These are phyloP conservation scores for Diaporthe australafricana DNA, from an alignment of 2,329 filamentous ascomycete species.

Conservation along the genomic window DNA sequence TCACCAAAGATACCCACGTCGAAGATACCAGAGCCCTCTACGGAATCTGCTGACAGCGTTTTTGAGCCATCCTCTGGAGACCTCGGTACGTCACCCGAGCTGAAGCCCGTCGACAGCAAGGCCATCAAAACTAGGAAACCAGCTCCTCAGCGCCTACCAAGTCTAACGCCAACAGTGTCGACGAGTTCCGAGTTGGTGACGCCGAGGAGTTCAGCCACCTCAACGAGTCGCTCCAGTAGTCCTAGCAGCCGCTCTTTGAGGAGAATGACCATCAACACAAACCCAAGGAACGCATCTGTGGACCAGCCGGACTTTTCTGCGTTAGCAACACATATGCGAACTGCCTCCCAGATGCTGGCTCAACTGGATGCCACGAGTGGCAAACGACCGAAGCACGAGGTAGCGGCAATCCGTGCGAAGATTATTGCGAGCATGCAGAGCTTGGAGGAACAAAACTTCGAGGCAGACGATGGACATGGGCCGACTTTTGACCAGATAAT, in stretches of 20 bases:
- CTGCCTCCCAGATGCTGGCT: conserved; percentile 87
- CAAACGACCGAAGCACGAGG: conserved; percentile 83
- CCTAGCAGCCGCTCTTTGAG: conserved; percentile 64
- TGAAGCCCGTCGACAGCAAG: conserved; percentile 64
- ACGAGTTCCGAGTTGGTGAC: conserved; percentile 69
- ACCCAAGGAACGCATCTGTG: conserved; percentile 63
- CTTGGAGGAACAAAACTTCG: conserved; percentile 86
- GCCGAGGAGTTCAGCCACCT: conserved; percentile 76
- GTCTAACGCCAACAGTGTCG: conserved; percentile 70
- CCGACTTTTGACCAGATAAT: conserved; percentile 88
- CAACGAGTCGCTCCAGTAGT: conserved; percentile 75
- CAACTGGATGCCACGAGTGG: conserved; percentile 84
- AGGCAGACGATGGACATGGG: conserved; percentile 76
- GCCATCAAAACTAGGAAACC: conserved; percentile 35
- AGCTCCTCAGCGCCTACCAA: conserved; percentile 68
- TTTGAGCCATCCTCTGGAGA: conserved; percentile 87
- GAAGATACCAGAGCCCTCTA: conserved; percentile 55
- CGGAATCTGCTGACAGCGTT: conserved; percentile 75
- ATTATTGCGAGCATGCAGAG: conserved; percentile 93
- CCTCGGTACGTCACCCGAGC: conserved; percentile 77
- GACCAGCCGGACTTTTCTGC: conserved; percentile 87
- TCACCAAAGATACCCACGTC: conserved; percentile 65
- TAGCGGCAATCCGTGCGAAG: conserved; percentile 85
- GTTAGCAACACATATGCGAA: conserved; percentile 87
- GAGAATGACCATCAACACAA: conserved; percentile 68